phyloP scores from a whole-genome alignment of 768 basidiomycete genomes.

The Tubosaeta sp. region DNA sequence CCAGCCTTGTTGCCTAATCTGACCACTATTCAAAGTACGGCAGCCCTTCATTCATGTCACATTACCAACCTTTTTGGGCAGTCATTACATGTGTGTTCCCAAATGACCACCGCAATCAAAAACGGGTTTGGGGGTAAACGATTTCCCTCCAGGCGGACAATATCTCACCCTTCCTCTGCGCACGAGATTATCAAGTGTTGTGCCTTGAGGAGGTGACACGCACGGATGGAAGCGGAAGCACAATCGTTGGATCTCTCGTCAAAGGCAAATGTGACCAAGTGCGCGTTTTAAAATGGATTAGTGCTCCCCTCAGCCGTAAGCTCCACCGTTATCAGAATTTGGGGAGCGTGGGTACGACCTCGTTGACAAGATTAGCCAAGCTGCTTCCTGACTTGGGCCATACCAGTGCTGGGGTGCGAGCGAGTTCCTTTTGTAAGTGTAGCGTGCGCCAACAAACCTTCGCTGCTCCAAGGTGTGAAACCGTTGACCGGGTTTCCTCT shows the following conservation, averaged over 20 bases:
- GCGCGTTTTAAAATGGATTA: slow-evolving; percentile 5
- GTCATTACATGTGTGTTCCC: background rate
- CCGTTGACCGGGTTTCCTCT: background rate
- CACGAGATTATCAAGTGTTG: slow-evolving; percentile 10
- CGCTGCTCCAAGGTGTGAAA: background rate
- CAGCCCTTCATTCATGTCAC: background rate
- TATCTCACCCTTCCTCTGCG: slow-evolving; percentile 2
- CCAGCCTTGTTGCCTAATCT: background rate
- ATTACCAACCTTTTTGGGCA: background rate
- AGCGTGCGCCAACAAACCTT: background rate
- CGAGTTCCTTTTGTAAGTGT: background rate
- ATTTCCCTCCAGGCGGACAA: slow-evolving; percentile 8
- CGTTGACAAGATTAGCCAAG: slow-evolving; percentile 4
- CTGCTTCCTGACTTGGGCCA: background rate
- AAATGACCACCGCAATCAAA: slow-evolving; percentile 4
- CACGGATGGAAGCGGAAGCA: slow-evolving; percentile 3
- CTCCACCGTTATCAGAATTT: slow-evolving; percentile 4
- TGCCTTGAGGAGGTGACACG: slow-evolving; percentile 9
- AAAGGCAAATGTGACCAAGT: slow-evolving; percentile 1
- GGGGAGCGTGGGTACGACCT: background rate
- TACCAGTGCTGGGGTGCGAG: background rate
- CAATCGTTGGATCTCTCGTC: slow-evolving; percentile 2
- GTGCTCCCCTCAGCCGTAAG: slow-evolving; percentile 1
- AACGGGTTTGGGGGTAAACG: slow-evolving; percentile 3
- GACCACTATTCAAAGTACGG: background rate